Conservation (phyloP, 768 basidiomycete genomes). For the Pulveroboletus sp. region DNA sequence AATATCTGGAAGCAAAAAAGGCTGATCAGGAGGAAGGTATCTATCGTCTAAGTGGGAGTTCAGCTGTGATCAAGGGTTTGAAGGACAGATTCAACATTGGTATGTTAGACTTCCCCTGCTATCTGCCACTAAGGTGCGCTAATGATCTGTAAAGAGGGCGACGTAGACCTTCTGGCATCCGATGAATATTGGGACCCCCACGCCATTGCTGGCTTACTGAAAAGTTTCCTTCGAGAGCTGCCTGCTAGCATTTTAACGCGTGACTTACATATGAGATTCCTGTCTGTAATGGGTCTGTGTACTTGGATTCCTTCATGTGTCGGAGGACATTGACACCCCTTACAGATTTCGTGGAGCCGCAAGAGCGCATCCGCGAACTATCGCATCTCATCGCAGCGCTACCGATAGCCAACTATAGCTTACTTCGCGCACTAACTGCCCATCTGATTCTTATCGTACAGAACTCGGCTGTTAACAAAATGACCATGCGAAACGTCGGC, state of each 20-base stretch:
- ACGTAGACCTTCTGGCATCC: conserved; percentile 79
- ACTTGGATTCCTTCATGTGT: conserved; percentile 12
- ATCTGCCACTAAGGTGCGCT: conserved; percentile 4
- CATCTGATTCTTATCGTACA: conserved; percentile 94
- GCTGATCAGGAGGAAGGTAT: conserved; percentile 98
- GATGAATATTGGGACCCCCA: conserved; percentile 98
- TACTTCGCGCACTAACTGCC: conserved; percentile 89
- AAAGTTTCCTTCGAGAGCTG: conserved; percentile 88
- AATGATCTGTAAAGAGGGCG: conserved; percentile 66
- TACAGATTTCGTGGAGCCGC: conserved; percentile 81
- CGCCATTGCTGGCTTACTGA: conserved; percentile 92
- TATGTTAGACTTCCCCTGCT: conserved; percentile 32
- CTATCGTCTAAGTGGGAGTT: conserved; percentile 91
- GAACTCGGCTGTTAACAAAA: conserved; percentile 88
- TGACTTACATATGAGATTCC: conserved; percentile 86
- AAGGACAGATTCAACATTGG: conserved; percentile 92
- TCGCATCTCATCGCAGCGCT: conserved; percentile 80
- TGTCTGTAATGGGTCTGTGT: conserved; percentile 83
- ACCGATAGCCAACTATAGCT: conserved; percentile 88
- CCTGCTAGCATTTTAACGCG: conserved; percentile 90
- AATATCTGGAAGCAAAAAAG: conserved; percentile 90
- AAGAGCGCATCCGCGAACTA: conserved; percentile 85
- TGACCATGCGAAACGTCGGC: conserved; percentile 98
- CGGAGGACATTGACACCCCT: conserved; percentile 12
- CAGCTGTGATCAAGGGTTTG: conserved; percentile 89